Percentiles rank a stretch among this genome's conserved stretches.
phyloP scores from a whole-genome alignment of 768 basidiomycete genomes.

The Mycena filopes region DNA sequence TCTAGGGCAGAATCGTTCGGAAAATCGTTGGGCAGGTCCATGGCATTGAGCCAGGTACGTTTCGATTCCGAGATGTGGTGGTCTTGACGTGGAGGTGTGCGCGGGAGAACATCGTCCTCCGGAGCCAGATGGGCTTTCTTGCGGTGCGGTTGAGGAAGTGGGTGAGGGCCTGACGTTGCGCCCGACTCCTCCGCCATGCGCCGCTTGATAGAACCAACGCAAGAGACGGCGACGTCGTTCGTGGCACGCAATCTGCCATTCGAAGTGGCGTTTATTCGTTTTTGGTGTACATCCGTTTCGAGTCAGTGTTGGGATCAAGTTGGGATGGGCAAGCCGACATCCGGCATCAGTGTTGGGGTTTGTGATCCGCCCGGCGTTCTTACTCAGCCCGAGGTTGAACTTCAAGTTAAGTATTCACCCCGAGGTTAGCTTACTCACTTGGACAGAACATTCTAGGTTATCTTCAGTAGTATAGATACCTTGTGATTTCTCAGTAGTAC shows the following conservation, averaged over 20 bases:
- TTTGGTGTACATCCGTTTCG: constrained; percentile 37
- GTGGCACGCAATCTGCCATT: constrained; percentile 33
- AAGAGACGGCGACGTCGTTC: constrained; percentile 13
- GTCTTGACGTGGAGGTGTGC: constrained; percentile 9
- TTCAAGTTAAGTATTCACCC: constrained; percentile 26
- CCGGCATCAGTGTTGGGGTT: no score
- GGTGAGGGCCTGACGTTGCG: no score
- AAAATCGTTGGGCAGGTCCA: background rate
- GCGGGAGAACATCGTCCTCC: background rate
- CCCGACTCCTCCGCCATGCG: background rate
- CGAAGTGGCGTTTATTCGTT: constrained; percentile 40
- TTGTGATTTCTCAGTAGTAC: no score
- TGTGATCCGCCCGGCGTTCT: no score
- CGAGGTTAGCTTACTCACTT: no score
- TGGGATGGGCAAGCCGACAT: no score
- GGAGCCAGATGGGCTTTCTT: background rate
- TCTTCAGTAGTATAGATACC: no score
- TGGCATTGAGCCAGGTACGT: background rate
- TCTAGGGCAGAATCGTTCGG: background rate
- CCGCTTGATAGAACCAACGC: background rate
- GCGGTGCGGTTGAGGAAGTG: no score
- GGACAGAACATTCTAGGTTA: no score
- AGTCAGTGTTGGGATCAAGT: constrained; percentile 39
- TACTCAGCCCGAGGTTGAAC: constrained; percentile 37
- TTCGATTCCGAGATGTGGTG: constrained; percentile 23